Evolutionary conservation across 768 basidiomycete genomes (phyloP), one percentile per base, ranked within the genome.

Genomic region (Panus rudis): DNA sequence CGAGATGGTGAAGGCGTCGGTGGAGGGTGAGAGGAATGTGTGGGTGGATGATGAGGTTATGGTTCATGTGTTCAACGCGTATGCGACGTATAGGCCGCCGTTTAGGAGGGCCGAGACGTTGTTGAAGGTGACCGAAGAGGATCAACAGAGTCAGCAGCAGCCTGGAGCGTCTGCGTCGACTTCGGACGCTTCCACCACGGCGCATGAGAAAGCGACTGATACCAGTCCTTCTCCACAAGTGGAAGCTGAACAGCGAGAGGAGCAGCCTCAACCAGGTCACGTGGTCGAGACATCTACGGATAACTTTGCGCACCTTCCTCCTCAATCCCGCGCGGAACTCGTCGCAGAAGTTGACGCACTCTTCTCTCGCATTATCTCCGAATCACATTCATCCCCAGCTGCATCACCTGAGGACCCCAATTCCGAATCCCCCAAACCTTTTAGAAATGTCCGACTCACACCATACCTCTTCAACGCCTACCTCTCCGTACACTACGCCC

Each of bases 31-130:
- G 21, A 60, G 41, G 43, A 61, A 58, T 14, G 65, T 77, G 20
- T 30, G 55, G 27, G 56, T 77, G 17, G 73, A 86, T 48, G 81
- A 85, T 43, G 75, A 81, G 49, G 66, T 84, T 32, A 81, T 96
- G 81, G 72, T 74, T 55, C 84, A 88, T 53, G 63, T 93, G 23
- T 92, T 97, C 62, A 84, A 93, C 62, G 72, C 89, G 0, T 96
- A 97, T 63, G 80, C 89, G 0, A 66, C 84, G 3, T 92, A 91
- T 64, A 70, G 67, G 30, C 81, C 85, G 2, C 80, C 85, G 0
- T 83, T 91, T 61, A 67, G 59, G 37, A 70, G 82, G 37, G 62
- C 65, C 3, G 60, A 68, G 11, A 72, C 81, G 6, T 64, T 66
- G 42, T n/a, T n/a, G n/a, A 35, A 35, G 21, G 33, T 35, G 16